These are phyloP conservation scores for Datisca glomerata DNA, from an alignment of 306 rosid genomes.

Conservation along the genomic window DNA sequence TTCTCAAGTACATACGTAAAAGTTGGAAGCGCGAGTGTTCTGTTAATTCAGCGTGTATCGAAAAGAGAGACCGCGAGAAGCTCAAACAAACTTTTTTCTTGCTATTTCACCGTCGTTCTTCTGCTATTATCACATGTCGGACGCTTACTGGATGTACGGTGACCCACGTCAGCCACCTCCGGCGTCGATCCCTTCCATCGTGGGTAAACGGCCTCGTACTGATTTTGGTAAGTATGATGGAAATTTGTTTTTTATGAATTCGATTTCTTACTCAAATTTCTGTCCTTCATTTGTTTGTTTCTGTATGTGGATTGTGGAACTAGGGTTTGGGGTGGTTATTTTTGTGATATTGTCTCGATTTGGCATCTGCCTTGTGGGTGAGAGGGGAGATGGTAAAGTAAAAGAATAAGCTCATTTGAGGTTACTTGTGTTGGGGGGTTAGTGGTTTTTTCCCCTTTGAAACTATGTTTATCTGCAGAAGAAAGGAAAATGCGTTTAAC, in stretches of 20 bases:
- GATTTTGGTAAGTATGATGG: slow-evolving; percentile 46
- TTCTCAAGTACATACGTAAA: too few species aligned
- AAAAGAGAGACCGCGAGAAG: not conserved
- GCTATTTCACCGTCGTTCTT: not conserved
- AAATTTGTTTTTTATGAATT: not conserved
- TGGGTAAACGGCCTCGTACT: slow-evolving; percentile 76
- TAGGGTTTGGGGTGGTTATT: slow-evolving; percentile 14
- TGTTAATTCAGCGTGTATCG: too few species aligned
- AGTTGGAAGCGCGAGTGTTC: too few species aligned
- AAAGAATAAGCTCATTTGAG: too few species aligned
- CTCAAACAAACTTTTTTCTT: not conserved
- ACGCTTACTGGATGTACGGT: slow-evolving; percentile 84
- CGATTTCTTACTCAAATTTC: slow-evolving; percentile 8
- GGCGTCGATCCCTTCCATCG: slow-evolving; percentile 33
- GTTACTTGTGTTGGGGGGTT: too few species aligned
- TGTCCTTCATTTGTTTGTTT: slow-evolving; percentile 9
- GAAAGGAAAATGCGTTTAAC: too few species aligned
- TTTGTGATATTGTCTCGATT: not conserved
- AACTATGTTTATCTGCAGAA: too few species aligned
- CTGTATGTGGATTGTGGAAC: not conserved
- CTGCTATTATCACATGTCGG: slow-evolving; percentile 51
- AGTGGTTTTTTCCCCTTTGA: too few species aligned
- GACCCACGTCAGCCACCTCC: slow-evolving; percentile 54
- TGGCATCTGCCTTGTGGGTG: not conserved
- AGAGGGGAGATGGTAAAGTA: too few species aligned